Percentiles rank a stretch among this genome's conserved stretches.
Evolutionary conservation across 2,329 filamentous ascomycete genomes (phyloP).

Genomic region (Phoma sp.): DNA sequence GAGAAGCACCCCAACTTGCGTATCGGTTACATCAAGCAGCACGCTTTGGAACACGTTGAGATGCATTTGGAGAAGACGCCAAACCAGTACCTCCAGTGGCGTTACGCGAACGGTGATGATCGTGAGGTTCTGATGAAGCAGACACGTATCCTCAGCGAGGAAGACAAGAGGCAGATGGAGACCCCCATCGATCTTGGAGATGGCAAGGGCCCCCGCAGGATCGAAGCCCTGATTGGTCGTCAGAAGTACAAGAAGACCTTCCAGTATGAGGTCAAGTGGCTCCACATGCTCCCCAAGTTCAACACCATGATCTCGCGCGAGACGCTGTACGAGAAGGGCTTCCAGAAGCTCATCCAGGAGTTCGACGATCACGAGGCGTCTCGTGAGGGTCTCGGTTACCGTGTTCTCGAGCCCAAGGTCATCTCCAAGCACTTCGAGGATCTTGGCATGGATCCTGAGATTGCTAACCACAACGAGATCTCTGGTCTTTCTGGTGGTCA

Average conservation of each 20-base stretch:
- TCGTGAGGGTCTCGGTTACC: conserved; percentile 97
- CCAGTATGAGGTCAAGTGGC: conserved; percentile 98
- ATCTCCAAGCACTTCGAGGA: conserved; percentile 99
- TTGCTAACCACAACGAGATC: conserved; percentile 99
- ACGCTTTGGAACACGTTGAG: conserved; percentile 97
- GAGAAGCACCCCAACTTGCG: conserved; percentile 98
- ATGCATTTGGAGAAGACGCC: conserved; percentile 99
- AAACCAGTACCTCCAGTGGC: conserved; percentile 98
- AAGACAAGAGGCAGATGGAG: conserved; percentile 89
- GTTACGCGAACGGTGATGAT: conserved; percentile 95
- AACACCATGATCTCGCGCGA: conserved; percentile 94
- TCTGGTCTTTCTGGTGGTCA: conserved; percentile 94
- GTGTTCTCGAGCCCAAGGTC: conserved; percentile 86
- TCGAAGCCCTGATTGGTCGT: conserved; percentile 91
- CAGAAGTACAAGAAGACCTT: conserved; percentile 99
- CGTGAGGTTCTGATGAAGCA: conserved; percentile 98
- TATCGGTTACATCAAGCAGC: conserved; percentile 99
- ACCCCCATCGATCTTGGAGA: conserved; percentile 85
- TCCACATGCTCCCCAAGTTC: conserved; percentile 83
- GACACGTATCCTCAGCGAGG: conserved; percentile 84
- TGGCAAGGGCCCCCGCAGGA: conserved; percentile 75
- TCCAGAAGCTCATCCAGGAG: conserved; percentile 92
- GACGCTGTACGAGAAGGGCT: conserved; percentile 83
- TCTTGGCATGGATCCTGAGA: conserved; percentile 92
- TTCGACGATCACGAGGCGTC: conserved; percentile 99